phyloP scores from a whole-genome alignment of 148 eudicot species.

The Fagopyrum tataricum region DNA sequence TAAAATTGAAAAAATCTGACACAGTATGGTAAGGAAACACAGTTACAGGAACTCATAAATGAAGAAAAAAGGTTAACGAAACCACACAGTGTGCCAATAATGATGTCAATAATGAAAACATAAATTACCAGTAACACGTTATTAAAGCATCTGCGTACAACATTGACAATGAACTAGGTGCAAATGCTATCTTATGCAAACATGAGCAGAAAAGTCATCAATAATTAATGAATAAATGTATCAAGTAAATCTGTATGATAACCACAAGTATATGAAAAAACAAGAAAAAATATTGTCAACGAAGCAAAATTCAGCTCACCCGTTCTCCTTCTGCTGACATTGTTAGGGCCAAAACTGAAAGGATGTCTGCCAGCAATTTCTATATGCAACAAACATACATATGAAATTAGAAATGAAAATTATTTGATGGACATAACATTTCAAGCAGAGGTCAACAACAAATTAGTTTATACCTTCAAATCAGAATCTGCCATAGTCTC shows the following conservation, averaged over 20 bases:
- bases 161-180: background rate
- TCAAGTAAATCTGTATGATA: background rate
- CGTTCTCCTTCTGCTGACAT: conserved; percentile 95
- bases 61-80: background rate
- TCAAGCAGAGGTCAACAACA: background rate
- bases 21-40: background rate
- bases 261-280: background rate
- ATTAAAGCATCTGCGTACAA: background rate
- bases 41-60: background rate
- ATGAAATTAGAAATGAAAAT: background rate
- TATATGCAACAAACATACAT: conserved; percentile 21
- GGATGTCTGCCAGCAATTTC: conserved; percentile 87
- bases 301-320: conserved; percentile 36
- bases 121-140: background rate
- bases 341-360: conserved; percentile 93
- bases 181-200: background rate
- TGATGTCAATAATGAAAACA: background rate
- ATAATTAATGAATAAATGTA: background rate
- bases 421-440: background rate
- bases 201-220: background rate
- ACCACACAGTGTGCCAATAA: background rate
- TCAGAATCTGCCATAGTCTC: conserved; percentile 65
- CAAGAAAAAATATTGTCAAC: background rate
- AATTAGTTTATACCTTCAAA: conserved; percentile 40
- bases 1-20: background rate